These are phyloP conservation scores for Pseudocercospora pini-densiflorae DNA, from an alignment of 2,329 filamentous ascomycete species.

Conservation along the genomic window DNA sequence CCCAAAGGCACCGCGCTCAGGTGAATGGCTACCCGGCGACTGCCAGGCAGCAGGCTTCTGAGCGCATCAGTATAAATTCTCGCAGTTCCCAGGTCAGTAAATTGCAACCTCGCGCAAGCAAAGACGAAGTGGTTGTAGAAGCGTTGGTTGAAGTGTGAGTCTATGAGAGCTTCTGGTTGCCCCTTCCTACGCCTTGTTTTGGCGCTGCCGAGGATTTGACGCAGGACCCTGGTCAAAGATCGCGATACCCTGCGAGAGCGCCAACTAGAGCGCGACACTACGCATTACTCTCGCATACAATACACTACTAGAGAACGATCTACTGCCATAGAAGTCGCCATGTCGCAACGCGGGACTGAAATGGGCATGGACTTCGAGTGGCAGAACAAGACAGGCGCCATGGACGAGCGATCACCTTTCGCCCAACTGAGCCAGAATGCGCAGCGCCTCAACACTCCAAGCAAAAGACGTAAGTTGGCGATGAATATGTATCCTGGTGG, in stretches of 20 bases:
- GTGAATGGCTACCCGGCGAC: not conserved
- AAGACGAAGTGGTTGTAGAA: not conserved
- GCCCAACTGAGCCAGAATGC: constrained; percentile 43
- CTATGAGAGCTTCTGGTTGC: not conserved
- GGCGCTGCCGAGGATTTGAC: not conserved
- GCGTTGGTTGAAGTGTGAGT: too few species aligned
- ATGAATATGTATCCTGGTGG: not conserved
- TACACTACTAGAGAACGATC: not conserved
- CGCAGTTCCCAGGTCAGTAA: too few species aligned
- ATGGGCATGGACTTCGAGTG: constrained; percentile 61
- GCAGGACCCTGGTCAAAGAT: not conserved
- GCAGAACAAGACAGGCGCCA: constrained; percentile 51
- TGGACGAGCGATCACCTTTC: constrained; percentile 55
- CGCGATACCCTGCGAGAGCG: too few species aligned
- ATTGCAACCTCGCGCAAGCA: too few species aligned
- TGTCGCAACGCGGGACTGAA: constrained; percentile 46
- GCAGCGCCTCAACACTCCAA: constrained; percentile 31
- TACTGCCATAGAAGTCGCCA: constrained; percentile 18
- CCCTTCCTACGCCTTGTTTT: not conserved
- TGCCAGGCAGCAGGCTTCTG: not conserved
- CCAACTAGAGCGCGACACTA: not conserved
- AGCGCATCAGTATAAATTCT: too few species aligned
- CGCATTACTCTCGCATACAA: not conserved
- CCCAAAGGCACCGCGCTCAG: not conserved
- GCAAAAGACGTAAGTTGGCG: constrained; percentile 27